Base-by-base conservation (phyloP, 2,329 filamentous ascomycete genomes). In the Cladosporium sp. region DNA sequence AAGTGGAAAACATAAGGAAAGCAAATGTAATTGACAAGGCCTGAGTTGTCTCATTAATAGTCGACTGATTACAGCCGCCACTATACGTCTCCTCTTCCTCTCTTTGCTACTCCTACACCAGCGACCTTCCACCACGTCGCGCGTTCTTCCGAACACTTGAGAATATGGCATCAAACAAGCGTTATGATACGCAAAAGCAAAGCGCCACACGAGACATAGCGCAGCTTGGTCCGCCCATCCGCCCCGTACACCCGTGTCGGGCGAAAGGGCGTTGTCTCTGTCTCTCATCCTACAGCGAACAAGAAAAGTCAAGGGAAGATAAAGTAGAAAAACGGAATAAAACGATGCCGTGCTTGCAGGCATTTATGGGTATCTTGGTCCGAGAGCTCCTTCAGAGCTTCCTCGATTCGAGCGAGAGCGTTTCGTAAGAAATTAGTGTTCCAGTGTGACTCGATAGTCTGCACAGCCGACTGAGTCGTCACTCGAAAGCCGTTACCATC, bases 311-410 rank as follows among this genome's bases (percentile, higher is more conserved):
- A 32, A 32, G 12, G 8, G 28, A 17, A 24, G 25, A n/a, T 12
- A 24, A 45, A 45, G 13, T 3, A 24, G 19, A 24, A 24, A 17
- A 15, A 32, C 19, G 4, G 22, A 42, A 34, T 42, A 42, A 34
- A 52, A 53, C 50, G 37, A 53, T 53, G 50, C 50, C 50, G 4
- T 50, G 28, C 5, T 20, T 20, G 24, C 19, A 34, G 50, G 50
- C 50, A 53, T 53, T 53, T 50, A 36, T 53, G 50, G 50, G 50
- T 53, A 53, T 53, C 50, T 53, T 53, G 24, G 8, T 32, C 8
- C 28, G 28, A 32, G 19, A 42, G 35, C 47, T 35, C 47, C 47
- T 4, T 37, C 24, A 37, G 47, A 50, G 47, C 47, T 37, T 32
- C 28, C 28, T 32, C 28, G 28, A 7, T 9, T 37, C 34, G 34